These are phyloP conservation scores for Kwoniella newhampshirensis DNA, from an alignment of 768 basidiomycete species.

Conservation along the genomic window DNA sequence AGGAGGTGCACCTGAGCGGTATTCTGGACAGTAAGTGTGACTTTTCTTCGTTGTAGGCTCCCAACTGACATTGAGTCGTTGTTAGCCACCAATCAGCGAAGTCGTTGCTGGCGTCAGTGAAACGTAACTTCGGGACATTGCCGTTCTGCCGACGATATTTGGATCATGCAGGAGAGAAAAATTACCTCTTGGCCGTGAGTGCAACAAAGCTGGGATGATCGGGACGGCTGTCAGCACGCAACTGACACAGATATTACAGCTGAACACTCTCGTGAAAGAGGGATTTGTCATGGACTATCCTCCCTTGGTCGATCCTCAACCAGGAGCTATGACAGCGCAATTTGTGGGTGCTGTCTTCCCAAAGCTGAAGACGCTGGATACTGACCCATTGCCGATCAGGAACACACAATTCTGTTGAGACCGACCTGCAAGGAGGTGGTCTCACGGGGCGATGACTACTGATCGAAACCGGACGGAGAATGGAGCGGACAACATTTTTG, in stretches of 20 bases:
- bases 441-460: conserved; percentile 57
- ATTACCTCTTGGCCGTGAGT: conserved; percentile 80
- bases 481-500: neutral
- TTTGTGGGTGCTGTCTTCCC: conserved; percentile 46
- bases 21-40: conserved; percentile 62
- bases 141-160: conserved; percentile 95
- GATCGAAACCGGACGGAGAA: neutral
- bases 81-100: conserved; percentile 77
- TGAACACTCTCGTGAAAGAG: conserved; percentile 84
- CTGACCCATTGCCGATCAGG: conserved; percentile 33
- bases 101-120: conserved; percentile 79
- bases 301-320: conserved; percentile 75
- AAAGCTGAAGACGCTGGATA: neutral
- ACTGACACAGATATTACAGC: conserved; percentile 55
- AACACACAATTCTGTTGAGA: conserved; percentile 57
- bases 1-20: conserved; percentile 38
- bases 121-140: conserved; percentile 88
- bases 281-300: conserved; percentile 90
- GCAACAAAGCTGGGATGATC: neutral
- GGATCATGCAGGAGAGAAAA: conserved; percentile 86
- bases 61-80: conserved; percentile 2
- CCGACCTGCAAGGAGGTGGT: conserved; percentile 60
- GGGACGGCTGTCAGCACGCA: neutral
- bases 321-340: conserved; percentile 86
- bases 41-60: neutral